phyloP scores from a whole-genome alignment of 495 filamentous ascomycete species.

The Trypethelium eluteriae region DNA sequence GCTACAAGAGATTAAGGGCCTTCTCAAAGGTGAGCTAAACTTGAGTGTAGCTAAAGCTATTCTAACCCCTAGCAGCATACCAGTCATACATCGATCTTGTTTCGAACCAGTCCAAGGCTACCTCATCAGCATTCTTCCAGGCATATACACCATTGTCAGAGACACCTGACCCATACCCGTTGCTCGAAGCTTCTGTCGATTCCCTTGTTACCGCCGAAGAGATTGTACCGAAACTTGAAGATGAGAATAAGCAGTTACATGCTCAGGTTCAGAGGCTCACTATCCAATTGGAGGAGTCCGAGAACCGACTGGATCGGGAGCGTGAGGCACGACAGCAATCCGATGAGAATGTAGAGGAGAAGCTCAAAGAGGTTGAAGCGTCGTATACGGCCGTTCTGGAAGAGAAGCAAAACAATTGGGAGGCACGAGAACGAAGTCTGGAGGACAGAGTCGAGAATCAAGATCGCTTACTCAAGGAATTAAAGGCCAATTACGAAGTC shows the following conservation, averaged over 20 bases:
- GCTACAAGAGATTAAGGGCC: constrained; percentile 73
- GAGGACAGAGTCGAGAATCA: constrained; percentile 93
- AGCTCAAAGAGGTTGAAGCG: constrained; percentile 75
- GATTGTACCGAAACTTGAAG: constrained; percentile 74
- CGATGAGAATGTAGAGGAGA: constrained; percentile 67
- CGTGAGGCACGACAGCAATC: constrained; percentile 60
- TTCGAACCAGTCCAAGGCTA: constrained; percentile 86
- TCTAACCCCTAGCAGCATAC: constrained; percentile 57
- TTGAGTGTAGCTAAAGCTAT: background rate
- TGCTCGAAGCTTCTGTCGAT: constrained; percentile 93
- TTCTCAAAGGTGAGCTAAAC: constrained; percentile 63
- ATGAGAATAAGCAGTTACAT: constrained; percentile 81
- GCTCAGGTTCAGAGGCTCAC: constrained; percentile 71
- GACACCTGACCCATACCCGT: constrained; percentile 90
- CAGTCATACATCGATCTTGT: constrained; percentile 94
- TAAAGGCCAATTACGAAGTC: constrained; percentile 96
- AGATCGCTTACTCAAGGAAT: constrained; percentile 81
- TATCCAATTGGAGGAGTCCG: constrained; percentile 82
- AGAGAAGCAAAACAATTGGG: constrained; percentile 95
- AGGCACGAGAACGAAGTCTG: constrained; percentile 81
- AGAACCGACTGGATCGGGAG: constrained; percentile 66
- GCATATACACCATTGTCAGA: constrained; percentile 90
- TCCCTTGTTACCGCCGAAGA: constrained; percentile 85
- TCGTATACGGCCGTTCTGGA: constrained; percentile 88
- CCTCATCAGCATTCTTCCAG: constrained; percentile 83